A percentile compares a stretch with the other conserved stretches of the same genome.
These are phyloP conservation scores for Brasenia schreberi DNA, from an alignment of 164 flowering plant species.

Conservation along the genomic window DNA sequence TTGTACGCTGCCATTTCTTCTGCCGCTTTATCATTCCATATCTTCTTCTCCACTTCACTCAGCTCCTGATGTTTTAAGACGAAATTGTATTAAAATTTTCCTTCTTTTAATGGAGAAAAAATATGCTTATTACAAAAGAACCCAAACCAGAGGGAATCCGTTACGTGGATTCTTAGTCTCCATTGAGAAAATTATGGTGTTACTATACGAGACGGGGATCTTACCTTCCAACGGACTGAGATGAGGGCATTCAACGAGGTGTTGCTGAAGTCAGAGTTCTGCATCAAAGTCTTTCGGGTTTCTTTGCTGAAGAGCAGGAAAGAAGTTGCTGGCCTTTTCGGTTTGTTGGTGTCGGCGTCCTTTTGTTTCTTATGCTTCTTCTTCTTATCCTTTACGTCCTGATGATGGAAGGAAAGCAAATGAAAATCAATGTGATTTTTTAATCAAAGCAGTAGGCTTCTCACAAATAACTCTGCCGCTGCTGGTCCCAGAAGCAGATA, in stretches of 20 bases:
- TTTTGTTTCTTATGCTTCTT: constrained; percentile 33
- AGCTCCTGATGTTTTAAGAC: constrained; percentile 31
- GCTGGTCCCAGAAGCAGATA: too few species aligned
- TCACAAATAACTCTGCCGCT: too few species aligned
- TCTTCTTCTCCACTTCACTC: constrained; percentile 45
- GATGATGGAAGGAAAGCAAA: not conserved
- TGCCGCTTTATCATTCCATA: constrained; percentile 63
- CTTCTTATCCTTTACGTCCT: constrained; percentile 73
- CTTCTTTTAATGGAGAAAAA: not conserved
- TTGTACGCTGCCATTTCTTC: constrained; percentile 73
- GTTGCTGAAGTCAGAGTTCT: constrained; percentile 46
- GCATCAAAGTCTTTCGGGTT: constrained; percentile 42
- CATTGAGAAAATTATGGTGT: not conserved
- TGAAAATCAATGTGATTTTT: not conserved
- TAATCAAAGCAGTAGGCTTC: too few species aligned
- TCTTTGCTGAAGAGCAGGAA: constrained; percentile 80
- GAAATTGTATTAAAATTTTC: not conserved
- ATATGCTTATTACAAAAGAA: not conserved
- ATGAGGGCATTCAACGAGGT: constrained; percentile 56
- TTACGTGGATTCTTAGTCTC: not conserved
- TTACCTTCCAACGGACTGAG: constrained; percentile 89
- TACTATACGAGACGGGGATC: not conserved
- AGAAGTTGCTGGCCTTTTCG: constrained; percentile 86
- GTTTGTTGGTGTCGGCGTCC: constrained; percentile 68
- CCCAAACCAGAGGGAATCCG: not conserved